Base-by-base conservation (phyloP, 495 filamentous ascomycete species). In the Aspergillus incahuasiensis region DNA sequence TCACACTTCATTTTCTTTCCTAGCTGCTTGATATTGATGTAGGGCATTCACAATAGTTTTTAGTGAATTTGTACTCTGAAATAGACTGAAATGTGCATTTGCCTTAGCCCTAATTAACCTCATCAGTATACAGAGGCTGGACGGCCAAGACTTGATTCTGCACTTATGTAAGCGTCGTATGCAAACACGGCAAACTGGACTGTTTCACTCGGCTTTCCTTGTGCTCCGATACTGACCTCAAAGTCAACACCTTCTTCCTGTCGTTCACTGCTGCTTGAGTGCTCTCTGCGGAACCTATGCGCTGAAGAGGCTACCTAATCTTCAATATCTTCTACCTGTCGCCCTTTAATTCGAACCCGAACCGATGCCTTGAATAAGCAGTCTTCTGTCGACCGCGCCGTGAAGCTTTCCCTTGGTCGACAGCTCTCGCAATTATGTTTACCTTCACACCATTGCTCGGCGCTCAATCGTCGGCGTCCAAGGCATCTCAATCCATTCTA, bases 371-470 rank as follows among this genome's bases (percentile, higher is more conserved):
- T 56, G 46, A 50, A 35, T 16, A 21, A 42, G 22, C 24, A 20
- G 21, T 8, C 18, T 2, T 13, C 41, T 48, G 49, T 52, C 49
- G 38, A 35, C 47, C 55, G 54, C 45, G 38, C 39, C n/a, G 24
- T 55, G 49, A 52, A 55, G 43, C 48, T 42, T 34, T 56, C 39
- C n/a, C 51, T 46, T 30, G 53, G 43, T 54, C 48, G 54, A 38
- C 47, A 49, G 54, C 24, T 45, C 54, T 55, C 30, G 55, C 65
- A 61, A 41, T 35, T 49, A 99, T 99, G 94, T 96, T 99, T 75
- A 95, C 84, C 56, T 97, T 97, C 73, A 95, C 87, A 57, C 86
- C 95, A 16, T 74, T 99, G 43, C 86, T 94, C 40, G 95, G 94
- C 61, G 95, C 92, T 16, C 91, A 92, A 61, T 92, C 89, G 6